Evolutionary conservation across 208 protist species (phyloP), one percentile per base, ranked within the genome.

Genomic region (Trypanosoma theileri): DNA sequence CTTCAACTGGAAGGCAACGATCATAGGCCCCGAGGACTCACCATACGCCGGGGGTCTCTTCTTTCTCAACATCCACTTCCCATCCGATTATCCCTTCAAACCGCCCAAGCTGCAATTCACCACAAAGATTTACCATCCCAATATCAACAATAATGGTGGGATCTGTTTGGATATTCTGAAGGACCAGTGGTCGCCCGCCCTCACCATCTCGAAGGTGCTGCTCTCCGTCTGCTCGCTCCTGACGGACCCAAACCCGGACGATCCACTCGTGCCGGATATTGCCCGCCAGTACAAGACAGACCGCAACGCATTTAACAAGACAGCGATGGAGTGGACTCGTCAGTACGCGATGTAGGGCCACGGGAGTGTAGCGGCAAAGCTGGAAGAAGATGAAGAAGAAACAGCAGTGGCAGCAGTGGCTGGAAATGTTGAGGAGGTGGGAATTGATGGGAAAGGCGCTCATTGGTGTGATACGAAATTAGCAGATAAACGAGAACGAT

Each of bases 121-220:
- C 35, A 98, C 94, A n/a, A 98, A 96, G 81, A 94, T 98, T 28
- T 98, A 97, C 92, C 98, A 95, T 93, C 98, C 86, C 84, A 99
- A 99, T 79, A 98, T 99, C 48, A 98, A 98, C 84, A 85, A 79
- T 61, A 98, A 97, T 69, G 98, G 98, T 55, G 92, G 89, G 54
- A 99, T 99, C 71, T 99, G 98, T 86, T 85, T 99, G 11, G 98
- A 99, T 79, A 99, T 99, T 66, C 78, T 99, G 63, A 99, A 99
- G 74, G 89, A 98, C 60, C 91, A 99, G 78, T 97, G 93, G 93
- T 96, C 88, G 19, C 98, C 98, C 55, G 98, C 98, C 48, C 81
- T 99, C 19, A 99, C 98, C 16, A 99, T 99, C 61, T 97, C 95
- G 45, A 98, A 98, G 80, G 98, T 99, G 58, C 82, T 99, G 67